Evolutionary conservation across 73 alveolate genomes (phyloP), one percentile per base, ranked within the genome.

Genomic region (Tetrahymena borealis): DNA sequence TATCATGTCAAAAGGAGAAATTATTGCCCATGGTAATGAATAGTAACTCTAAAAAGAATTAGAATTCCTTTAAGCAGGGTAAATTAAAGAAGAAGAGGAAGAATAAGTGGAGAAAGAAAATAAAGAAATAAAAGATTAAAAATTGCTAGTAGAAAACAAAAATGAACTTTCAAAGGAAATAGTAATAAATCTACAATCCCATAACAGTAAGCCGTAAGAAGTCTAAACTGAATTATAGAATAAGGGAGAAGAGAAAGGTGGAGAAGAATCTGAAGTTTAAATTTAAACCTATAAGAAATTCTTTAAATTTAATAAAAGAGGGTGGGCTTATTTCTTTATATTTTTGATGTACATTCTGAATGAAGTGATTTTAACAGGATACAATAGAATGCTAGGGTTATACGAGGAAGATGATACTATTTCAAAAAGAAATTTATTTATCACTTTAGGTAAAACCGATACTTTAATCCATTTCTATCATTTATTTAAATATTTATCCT

Each of bases 21-120:
- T 91, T 11, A 38, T 92, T 15, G 93, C 95, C 33, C 40, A 39
- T 32, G 97, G 97, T n/a, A 35, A 60, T 60, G 11, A 60, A 60
- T 11, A 20, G 11, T 24, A 60, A 60, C 18, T 60, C n/a, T n/a
- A 60, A 60, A 60, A 60, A 3, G 85, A 60, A n/a, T 28, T 60
- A 60, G 4, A 60, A 6, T 60, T 60, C 31, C 10, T 60, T 0
- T 15, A 18, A 60, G 85, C 85, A 15, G 85, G 28, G 5, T 0
- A 0, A 2, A 18, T 5, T 10, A 3, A 24, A 18, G 85, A 60
- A 24, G 85, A 60, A n/a, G 85, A 60, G 31, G 11, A 60, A 3
- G 5, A 60, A 60, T 13, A 60, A 9, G 0, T 24, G 31, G 85
- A 60, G 4, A 3, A 60, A 60, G 2, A 60, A 60, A 60, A 60